Evolutionary conservation across 2,329 filamentous ascomycete species (phyloP), one percentile per base, ranked within the genome.

Genomic region (Colletotrichum ledebouriae): DNA sequence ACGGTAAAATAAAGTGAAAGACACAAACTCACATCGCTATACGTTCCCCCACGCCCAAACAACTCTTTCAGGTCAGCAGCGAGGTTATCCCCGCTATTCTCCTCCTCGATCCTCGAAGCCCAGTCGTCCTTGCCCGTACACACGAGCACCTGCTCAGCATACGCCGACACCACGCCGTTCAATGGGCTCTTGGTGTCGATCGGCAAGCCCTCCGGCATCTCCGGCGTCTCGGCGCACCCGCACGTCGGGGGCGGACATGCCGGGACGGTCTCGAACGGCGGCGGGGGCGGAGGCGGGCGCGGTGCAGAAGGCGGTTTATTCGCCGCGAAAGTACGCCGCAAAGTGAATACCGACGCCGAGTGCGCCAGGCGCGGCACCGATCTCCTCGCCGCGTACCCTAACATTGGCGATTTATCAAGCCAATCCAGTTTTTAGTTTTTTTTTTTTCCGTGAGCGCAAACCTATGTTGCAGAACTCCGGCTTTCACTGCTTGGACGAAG

Each of bases 51-150:
- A 7, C 89, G 83, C 3, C 90, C 90, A 70, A 93, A 80, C 41
- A 93, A 76, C 72, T 87, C 85, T 77, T 93, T 95, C 67, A 98
- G 78, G 63, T 92, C 90, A 42, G 90, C 89, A 6, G 90, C 89
- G 17, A 94, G 78, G 72, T 90, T 90, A 72, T 89, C 85, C 15
- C 83, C 87, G 74, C 79, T 86, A 73, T 90, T 88, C 68, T 97
- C 94, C 52, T 97, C 90, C 76, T 97, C 94, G 70, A 98, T 97
- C 65, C 88, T 87, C 75, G 92, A 94, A 33, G 85, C 83, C 94
- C 94, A 98, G 80, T 97, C 92, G 34, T 85, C 81, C 69, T 89
- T 88, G 4, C 93, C 94, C 0, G 94, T 97, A 70, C 92, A 94
- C 13, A 98, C 85, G 10, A 98, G 79, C 3, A 98, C 87, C 73